A percentile compares a stretch with the other conserved stretches of the same genome.
Conservation (phyloP, 805 yeast genomes). For the Ogataea chonburiensis region DNA sequence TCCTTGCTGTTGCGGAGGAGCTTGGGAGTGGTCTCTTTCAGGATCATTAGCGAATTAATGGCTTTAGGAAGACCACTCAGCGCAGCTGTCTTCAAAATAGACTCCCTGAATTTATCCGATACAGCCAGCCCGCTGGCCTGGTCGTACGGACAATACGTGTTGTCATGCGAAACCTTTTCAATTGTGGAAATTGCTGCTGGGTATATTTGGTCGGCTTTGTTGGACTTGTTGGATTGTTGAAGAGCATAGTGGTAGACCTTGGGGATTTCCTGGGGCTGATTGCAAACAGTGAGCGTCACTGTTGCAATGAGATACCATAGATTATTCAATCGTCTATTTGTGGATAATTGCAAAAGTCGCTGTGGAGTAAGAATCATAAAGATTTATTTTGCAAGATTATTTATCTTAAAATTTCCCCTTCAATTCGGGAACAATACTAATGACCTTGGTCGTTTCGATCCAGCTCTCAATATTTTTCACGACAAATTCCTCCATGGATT, state of each 20-base stretch:
- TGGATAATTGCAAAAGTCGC: slow-evolving; percentile 51
- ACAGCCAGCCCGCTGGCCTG: neutral
- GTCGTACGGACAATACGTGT: slow-evolving; percentile 19
- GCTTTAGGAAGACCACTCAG: slow-evolving; percentile 82
- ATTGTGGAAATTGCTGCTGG: slow-evolving; percentile 12
- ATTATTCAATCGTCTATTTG: slow-evolving; percentile 52
- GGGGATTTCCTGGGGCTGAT: slow-evolving; percentile 80
- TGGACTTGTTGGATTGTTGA: slow-evolving; percentile 22
- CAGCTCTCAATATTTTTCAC: slow-evolving; percentile 64
- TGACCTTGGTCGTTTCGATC: slow-evolving; percentile 64
- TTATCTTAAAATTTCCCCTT: slow-evolving; percentile 23
- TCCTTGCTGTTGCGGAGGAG: slow-evolving; percentile 33
- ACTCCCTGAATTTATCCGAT: slow-evolving; percentile 66
- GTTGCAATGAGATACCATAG: slow-evolving; percentile 81
- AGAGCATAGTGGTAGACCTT: slow-evolving; percentile 68
- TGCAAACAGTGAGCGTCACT: slow-evolving; percentile 77
- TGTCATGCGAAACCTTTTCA: slow-evolving; percentile 15
- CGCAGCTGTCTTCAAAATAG: slow-evolving; percentile 74
- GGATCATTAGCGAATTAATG: slow-evolving; percentile 69
- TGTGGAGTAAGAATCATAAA: slow-evolving; percentile 47
- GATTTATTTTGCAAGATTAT: neutral
- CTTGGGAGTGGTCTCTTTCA: slow-evolving; percentile 64
- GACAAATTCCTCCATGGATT: slow-evolving; percentile 77
- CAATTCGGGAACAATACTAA: slow-evolving; percentile 81
- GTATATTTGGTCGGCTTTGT: slow-evolving; percentile 18